These are phyloP conservation scores for Penicillium sp. DNA, from an alignment of 2,329 filamentous ascomycete species.

Conservation along the genomic window DNA sequence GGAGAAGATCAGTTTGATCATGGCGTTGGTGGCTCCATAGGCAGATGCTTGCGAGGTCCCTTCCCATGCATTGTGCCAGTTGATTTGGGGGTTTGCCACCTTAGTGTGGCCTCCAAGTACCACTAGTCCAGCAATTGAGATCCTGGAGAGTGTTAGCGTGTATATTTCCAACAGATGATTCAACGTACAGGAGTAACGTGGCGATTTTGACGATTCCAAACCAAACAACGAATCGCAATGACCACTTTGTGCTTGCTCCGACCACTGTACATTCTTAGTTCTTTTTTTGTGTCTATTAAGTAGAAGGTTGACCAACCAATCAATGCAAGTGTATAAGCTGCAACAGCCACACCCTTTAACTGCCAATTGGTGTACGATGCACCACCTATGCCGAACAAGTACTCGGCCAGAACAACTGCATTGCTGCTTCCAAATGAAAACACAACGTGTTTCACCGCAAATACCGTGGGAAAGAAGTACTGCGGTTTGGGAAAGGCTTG, in stretches of 20 bases:
- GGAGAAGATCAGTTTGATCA: constrained; percentile 57
- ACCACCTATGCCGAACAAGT: constrained; percentile 56
- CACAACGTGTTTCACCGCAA: constrained; percentile 59
- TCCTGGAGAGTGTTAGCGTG: constrained; percentile 25
- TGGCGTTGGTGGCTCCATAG: constrained; percentile 51
- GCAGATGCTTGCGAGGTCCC: constrained; percentile 43
- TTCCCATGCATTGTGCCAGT: constrained; percentile 54
- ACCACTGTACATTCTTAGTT: constrained; percentile 30
- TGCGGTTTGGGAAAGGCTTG: constrained; percentile 61
- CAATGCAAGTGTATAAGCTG: constrained; percentile 56
- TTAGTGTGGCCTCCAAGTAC: constrained; percentile 54
- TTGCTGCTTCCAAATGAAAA: constrained; percentile 64
- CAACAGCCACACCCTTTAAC: constrained; percentile 61
- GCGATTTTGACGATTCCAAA: constrained; percentile 57
- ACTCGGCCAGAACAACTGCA: constrained; percentile 58
- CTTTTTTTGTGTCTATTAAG: background rate
- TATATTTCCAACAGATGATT: too few species aligned
- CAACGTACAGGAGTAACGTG: constrained; percentile 54
- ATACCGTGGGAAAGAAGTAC: constrained; percentile 60
- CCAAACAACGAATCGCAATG: constrained; percentile 52
- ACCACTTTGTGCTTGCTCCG: constrained; percentile 54
- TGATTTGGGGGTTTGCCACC: constrained; percentile 48
- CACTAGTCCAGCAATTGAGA: constrained; percentile 57
- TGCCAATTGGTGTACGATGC: constrained; percentile 55
- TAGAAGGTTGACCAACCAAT: constrained; percentile 46